Conservation (phyloP, 495 filamentous ascomycete species). For the Lichina pygmaea region DNA sequence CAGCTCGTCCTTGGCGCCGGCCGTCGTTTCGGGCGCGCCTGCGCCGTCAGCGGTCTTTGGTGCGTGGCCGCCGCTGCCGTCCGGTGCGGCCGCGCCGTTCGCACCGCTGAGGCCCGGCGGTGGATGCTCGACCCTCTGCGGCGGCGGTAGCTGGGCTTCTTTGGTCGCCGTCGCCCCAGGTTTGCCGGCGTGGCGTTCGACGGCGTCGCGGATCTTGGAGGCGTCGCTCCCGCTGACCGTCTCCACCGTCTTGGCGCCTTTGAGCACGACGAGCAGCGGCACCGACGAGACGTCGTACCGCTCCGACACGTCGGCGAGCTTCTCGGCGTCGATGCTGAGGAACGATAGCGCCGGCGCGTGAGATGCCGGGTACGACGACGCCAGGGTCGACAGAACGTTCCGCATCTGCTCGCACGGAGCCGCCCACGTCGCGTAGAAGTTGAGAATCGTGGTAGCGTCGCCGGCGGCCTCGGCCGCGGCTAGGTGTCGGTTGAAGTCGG, state of each 20-base stretch:
- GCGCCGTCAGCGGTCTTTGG: slow-evolving; percentile 17
- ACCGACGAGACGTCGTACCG: slow-evolving; percentile 81
- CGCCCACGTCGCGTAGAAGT: slow-evolving; percentile 94
- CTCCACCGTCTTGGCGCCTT: slow-evolving; percentile 41
- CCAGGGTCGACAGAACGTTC: slow-evolving; percentile 60
- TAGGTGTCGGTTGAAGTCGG: slow-evolving; percentile 33
- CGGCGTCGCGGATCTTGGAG: slow-evolving; percentile 46
- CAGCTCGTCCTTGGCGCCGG: slow-evolving; percentile 41
- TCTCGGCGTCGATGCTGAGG: slow-evolving; percentile 71
- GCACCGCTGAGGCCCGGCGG: slow-evolving; percentile 10
- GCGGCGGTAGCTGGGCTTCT: slow-evolving; percentile 6
- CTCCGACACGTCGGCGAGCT: slow-evolving; percentile 65
- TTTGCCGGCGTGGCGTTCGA: slow-evolving; percentile 46
- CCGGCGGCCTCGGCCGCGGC: slow-evolving; percentile 26
- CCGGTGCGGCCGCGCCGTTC: too few species aligned
- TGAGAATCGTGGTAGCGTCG: slow-evolving; percentile 42
- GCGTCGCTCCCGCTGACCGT: slow-evolving; percentile 73
- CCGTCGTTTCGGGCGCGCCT: slow-evolving; percentile 10
- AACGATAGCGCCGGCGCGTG: slow-evolving; percentile 44
- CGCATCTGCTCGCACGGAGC: slow-evolving; percentile 84
- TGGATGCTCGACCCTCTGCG: slow-evolving; percentile 9
- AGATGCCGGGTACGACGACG: slow-evolving; percentile 46
- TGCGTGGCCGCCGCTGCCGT: slow-evolving; percentile 18
- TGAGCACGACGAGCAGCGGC: slow-evolving; percentile 64
- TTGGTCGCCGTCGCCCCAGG: slow-evolving; percentile 1